Evolutionary conservation across 805 yeast species (phyloP).

Genomic region (Saccharomycopsis fermentans): DNA sequence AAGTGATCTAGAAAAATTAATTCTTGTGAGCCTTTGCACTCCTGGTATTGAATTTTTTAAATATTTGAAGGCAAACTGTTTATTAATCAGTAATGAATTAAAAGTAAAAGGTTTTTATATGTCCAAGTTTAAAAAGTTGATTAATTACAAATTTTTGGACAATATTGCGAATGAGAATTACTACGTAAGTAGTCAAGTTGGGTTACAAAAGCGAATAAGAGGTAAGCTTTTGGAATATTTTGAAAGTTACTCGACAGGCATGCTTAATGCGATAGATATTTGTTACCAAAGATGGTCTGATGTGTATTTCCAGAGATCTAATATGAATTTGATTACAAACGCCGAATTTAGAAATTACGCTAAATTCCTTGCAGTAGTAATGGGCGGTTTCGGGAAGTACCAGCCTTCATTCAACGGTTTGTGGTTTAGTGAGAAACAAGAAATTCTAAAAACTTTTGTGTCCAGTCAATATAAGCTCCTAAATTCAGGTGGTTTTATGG

Average conservation of each 20-base stretch:
- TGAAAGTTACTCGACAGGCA: constrained; percentile 21
- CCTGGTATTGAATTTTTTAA: constrained; percentile 16
- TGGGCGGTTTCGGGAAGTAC: constrained; percentile 35
- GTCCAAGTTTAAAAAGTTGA: background rate
- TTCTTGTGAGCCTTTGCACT: constrained; percentile 7
- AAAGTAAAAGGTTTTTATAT: background rate
- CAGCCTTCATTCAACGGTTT: background rate
- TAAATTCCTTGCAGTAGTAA: constrained; percentile 61
- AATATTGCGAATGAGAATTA: constrained; percentile 43
- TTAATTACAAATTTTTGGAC: constrained; percentile 29
- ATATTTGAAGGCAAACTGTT: constrained; percentile 3
- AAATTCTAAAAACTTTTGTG: constrained; percentile 27
- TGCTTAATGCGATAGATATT: constrained; percentile 26
- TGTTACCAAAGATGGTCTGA: constrained; percentile 27
- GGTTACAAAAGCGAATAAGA: constrained; percentile 55
- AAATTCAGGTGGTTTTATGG: constrained; percentile 37
- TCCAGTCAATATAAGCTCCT: constrained; percentile 36
- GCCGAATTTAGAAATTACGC: constrained; percentile 41
- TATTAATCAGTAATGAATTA: constrained; percentile 2
- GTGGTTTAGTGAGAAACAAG: background rate
- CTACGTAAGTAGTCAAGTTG: constrained; percentile 56
- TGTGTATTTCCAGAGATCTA: background rate
- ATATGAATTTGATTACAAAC: background rate
- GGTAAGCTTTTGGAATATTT: constrained; percentile 24
- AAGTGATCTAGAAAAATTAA: constrained; percentile 10